These are phyloP conservation scores for Adansonia gregorii DNA, from an alignment of 441 rosid species.

Conservation along the genomic window DNA sequence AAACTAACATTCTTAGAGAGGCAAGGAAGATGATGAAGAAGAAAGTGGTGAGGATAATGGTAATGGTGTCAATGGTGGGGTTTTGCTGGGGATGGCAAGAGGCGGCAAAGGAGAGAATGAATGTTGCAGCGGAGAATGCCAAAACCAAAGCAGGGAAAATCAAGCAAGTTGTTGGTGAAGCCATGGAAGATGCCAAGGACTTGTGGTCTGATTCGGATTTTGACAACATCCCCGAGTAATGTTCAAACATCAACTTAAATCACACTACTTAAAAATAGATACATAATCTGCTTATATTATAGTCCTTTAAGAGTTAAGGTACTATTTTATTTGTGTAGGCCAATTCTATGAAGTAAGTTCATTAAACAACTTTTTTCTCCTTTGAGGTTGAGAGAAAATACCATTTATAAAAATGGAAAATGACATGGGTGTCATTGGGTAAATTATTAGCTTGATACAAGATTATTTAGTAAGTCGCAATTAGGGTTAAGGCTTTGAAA, in stretches of 20 bases:
- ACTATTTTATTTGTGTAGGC: neutral
- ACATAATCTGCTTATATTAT: neutral
- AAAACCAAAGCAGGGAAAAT: slow-evolving; percentile 29
- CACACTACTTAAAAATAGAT: neutral
- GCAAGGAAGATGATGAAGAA: neutral
- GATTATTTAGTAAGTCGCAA: neutral
- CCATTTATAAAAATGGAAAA: neutral
- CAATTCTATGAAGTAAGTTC: too few species aligned
- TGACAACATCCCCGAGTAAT: slow-evolving; percentile 43
- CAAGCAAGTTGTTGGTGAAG: slow-evolving; percentile 24
- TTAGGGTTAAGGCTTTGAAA: neutral
- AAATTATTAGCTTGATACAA: neutral
- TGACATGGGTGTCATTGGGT: neutral
- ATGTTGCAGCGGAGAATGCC: neutral
- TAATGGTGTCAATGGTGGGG: slow-evolving; percentile 30
- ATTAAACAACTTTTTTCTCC: neutral
- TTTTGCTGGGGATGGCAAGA: slow-evolving; percentile 38
- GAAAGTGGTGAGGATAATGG: slow-evolving; percentile 8
- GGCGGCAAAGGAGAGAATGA: neutral
- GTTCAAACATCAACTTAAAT: neutral
- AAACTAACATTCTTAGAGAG: neutral
- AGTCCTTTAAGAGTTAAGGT: neutral
- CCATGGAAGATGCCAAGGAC: slow-evolving; percentile 36
- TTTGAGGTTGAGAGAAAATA: neutral
- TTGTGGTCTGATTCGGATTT: slow-evolving; percentile 46